A percentile compares a stretch with the other conserved stretches of the same genome.
Conservation (phyloP, 1,284 basidiomycete species). For the Cerioporus squamosus region DNA sequence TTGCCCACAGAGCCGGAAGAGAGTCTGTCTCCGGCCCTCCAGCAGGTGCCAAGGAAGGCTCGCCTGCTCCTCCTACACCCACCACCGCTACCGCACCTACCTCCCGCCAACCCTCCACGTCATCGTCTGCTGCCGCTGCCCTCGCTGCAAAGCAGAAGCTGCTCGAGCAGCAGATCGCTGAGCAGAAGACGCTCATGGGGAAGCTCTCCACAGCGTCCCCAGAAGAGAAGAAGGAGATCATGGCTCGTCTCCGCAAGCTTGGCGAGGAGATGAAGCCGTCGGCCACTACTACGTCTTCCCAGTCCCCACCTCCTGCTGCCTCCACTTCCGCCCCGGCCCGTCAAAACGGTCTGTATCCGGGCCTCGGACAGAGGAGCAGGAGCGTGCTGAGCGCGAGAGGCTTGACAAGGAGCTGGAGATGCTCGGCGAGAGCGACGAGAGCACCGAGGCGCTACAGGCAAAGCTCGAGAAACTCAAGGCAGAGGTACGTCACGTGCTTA, state of each 20-base stretch:
- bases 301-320: constrained; percentile 30
- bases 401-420: constrained; percentile 80
- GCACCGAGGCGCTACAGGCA: constrained; percentile 74
- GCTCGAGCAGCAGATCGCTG: constrained; percentile 84
- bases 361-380: constrained; percentile 43
- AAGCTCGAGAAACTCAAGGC: constrained; percentile 84
- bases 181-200: constrained; percentile 88
- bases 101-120: constrained; percentile 31
- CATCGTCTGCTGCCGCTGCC: constrained; percentile 45
- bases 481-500: constrained; percentile 54
- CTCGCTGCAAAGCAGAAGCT: constrained; percentile 77
- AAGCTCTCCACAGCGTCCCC: constrained; percentile 65
- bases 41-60: constrained; percentile 20
- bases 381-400: constrained; percentile 62
- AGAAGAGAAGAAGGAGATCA: constrained; percentile 82
- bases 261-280: constrained; percentile 77
- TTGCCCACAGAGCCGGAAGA: constrained; percentile 56
- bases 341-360: constrained; percentile 33
- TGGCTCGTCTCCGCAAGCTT: constrained; percentile 79
- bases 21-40: constrained; percentile 31
- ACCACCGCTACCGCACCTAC: constrained; percentile 23
- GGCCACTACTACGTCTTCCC: constrained; percentile 33
- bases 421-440: constrained; percentile 53
- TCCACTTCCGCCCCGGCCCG: constrained; percentile 13
- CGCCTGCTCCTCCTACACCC: constrained; percentile 23